Percentiles rank a stretch among this genome's conserved stretches.
Evolutionary conservation across 805 yeast species (phyloP).

Genomic region (Soucietia sequanensis): DNA sequence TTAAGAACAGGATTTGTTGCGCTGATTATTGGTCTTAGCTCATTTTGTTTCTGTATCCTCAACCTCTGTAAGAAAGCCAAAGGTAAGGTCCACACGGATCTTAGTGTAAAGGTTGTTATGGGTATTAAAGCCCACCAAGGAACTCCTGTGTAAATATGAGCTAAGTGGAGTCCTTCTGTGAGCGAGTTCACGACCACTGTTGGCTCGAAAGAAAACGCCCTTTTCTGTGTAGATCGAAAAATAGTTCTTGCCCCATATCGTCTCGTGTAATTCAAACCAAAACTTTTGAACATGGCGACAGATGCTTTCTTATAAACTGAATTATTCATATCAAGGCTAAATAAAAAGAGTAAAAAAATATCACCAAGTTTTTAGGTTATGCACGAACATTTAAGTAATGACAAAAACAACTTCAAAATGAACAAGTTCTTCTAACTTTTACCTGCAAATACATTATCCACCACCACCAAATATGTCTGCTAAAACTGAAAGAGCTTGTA

Average conservation of each 20-base stretch:
- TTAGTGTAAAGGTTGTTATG: slow-evolving; percentile 59
- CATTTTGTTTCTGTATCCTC: slow-evolving; percentile 68
- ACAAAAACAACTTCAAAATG: too few relatives aligned
- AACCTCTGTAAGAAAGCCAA: slow-evolving; percentile 70
- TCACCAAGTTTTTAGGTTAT: too few relatives aligned
- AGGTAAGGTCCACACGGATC: slow-evolving; percentile 73
- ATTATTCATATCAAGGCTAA: too few relatives aligned
- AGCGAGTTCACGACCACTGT: slow-evolving; percentile 27
- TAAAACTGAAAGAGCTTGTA: slow-evolving; percentile 88
- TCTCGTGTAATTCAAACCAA: too few relatives aligned
- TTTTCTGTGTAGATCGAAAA: too few relatives aligned
- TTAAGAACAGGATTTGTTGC: slow-evolving; percentile 77
- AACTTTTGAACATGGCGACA: too few relatives aligned
- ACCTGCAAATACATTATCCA: too few relatives aligned
- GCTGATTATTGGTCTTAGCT: slow-evolving; percentile 64
- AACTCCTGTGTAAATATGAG: slow-evolving; percentile 58
- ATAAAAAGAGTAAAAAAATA: too few relatives aligned
- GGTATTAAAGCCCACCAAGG: slow-evolving; percentile 90
- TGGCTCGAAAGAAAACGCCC: slow-evolving; percentile 30
- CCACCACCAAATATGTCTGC: slow-evolving; percentile 43
- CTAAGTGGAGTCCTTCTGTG: slow-evolving; percentile 40
- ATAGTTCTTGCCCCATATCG: too few relatives aligned
- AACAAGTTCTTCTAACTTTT: too few relatives aligned
- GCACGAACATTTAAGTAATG: too few relatives aligned
- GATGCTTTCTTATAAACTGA: too few relatives aligned